These are phyloP conservation scores for Aspergillus udagawae DNA, from an alignment of 2,329 filamentous ascomycete species.

Conservation along the genomic window DNA sequence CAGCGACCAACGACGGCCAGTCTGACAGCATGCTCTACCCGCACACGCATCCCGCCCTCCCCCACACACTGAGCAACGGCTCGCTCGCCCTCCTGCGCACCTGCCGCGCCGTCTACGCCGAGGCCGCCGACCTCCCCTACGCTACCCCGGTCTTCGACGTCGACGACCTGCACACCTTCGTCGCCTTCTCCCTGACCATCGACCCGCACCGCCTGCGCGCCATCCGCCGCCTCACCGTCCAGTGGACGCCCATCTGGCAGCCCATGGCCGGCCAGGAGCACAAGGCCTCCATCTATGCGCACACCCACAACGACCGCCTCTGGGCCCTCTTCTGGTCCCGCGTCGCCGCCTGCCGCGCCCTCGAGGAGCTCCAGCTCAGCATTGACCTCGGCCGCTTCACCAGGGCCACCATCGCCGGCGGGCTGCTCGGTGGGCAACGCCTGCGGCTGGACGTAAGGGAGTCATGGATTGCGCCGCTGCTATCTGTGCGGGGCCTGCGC, in stretches of 20 bases:
- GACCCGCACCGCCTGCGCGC: constrained; percentile 12
- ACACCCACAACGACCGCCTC: constrained; percentile 34
- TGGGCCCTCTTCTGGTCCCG: constrained; percentile 30
- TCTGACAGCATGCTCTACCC: constrained; percentile 28
- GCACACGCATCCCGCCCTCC: constrained; percentile 27
- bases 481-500: constrained; percentile 25
- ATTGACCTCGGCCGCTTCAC: constrained; percentile 32
- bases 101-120: constrained; percentile 34
- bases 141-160: constrained; percentile 29
- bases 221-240: constrained; percentile 25
- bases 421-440: constrained; percentile 17
- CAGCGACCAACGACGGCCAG: constrained; percentile 14
- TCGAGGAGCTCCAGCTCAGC: constrained; percentile 21
- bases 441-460: constrained; percentile 24
- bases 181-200: constrained; percentile 27
- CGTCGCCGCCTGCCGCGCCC: constrained; percentile 16
- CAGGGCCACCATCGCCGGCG: constrained; percentile 7
- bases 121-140: constrained; percentile 29
- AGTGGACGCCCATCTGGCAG: constrained; percentile 34
- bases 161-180: constrained; percentile 35
- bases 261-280: constrained; percentile 29
- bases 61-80: constrained; percentile 20
- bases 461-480: constrained; percentile 28
- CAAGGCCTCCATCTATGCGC: constrained; percentile 29
- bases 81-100: constrained; percentile 25